These are phyloP conservation scores for Medicago lupulina DNA, from an alignment of 306 rosid genomes.

Conservation along the genomic window DNA sequence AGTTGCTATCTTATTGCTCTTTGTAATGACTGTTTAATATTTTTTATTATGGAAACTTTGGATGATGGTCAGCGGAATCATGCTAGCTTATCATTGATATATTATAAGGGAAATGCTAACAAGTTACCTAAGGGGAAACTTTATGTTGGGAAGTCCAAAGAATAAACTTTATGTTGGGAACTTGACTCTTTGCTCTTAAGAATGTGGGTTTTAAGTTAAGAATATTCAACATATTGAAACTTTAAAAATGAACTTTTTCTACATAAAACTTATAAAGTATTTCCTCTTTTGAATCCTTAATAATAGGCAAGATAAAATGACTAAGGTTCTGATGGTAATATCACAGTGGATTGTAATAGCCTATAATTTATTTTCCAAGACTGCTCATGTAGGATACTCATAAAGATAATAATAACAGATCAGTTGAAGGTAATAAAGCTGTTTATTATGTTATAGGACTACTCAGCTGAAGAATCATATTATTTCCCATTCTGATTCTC, in stretches of 20 bases:
- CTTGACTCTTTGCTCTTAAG: no score
- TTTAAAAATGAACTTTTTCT: no score
- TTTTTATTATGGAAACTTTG: slow-evolving; percentile 7
- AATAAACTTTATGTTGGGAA: no score
- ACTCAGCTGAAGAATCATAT: neutral
- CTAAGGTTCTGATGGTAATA: neutral
- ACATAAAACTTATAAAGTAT: no score
- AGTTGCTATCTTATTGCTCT: neutral
- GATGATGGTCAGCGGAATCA: neutral
- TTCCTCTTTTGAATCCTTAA: no score
- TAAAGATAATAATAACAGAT: neutral
- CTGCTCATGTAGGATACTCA: neutral
- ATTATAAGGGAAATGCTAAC: neutral
- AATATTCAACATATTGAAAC: no score
- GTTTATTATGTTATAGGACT: neutral
- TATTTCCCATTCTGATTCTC: neutral
- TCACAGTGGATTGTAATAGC: neutral
- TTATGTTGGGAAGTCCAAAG: no score
- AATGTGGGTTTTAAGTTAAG: no score
- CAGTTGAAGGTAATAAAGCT: neutral
- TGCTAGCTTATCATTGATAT: neutral
- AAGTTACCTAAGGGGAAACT: no score
- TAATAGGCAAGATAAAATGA: neutral
- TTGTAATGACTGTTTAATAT: neutral
- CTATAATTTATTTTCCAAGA: neutral